Percentiles rank a stretch among this genome's conserved stretches.
These are phyloP conservation scores for Madurella mycetomatis DNA, from an alignment of 2,329 filamentous ascomycete species.

Conservation along the genomic window DNA sequence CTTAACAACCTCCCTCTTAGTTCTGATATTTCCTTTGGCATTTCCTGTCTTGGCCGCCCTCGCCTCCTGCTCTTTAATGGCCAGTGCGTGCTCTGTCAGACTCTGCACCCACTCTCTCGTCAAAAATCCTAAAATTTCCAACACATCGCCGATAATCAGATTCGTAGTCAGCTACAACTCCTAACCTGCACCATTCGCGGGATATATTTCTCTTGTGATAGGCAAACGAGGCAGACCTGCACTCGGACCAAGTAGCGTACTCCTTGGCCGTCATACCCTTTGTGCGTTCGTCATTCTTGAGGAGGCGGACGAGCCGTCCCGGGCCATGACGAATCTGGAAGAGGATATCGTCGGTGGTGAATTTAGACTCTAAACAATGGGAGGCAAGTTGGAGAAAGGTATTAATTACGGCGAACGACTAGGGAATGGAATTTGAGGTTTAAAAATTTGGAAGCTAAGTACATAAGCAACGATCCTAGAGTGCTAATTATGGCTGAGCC, in stretches of 20 bases:
- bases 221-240: slow-evolving; percentile 22
- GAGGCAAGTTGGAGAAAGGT: slow-evolving; percentile 21
- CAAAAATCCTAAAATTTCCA: slow-evolving; percentile 23
- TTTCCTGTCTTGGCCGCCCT: neutral
- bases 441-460: too few relatives aligned
- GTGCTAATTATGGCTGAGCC: too few relatives aligned
- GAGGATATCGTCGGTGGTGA: slow-evolving; percentile 25
- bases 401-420: too few relatives aligned
- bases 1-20: neutral
- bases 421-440: too few relatives aligned
- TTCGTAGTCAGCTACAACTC: slow-evolving; percentile 18
- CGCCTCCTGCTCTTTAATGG: neutral
- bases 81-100: slow-evolving; percentile 3
- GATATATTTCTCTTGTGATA: slow-evolving; percentile 23
- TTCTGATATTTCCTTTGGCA: neutral
- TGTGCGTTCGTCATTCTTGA: neutral
- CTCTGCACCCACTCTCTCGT: slow-evolving; percentile 24
- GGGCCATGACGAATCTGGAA: slow-evolving; percentile 26
- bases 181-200: slow-evolving; percentile 22
- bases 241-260: slow-evolving; percentile 24
- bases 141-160: slow-evolving; percentile 20
- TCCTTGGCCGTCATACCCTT: slow-evolving; percentile 22
- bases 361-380: slow-evolving; percentile 20
- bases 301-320: slow-evolving; percentile 16
- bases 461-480: too few relatives aligned